Conservation (phyloP, 2,329 filamentous ascomycete species). For the Fusarium foetens region DNA sequence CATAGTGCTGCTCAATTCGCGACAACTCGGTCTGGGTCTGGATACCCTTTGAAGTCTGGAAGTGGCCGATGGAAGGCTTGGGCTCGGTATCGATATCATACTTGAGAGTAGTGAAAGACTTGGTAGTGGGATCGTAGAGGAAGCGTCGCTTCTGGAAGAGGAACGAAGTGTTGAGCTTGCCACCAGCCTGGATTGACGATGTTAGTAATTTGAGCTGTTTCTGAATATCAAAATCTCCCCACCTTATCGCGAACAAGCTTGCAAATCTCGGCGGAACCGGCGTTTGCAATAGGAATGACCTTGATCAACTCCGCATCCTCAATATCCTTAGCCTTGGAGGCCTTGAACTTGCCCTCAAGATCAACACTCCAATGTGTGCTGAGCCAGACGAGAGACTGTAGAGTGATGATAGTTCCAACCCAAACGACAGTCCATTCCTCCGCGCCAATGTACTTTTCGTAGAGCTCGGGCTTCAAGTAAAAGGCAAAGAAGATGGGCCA, state of each 20-base stretch:
- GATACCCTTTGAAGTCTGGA: constrained; percentile 84
- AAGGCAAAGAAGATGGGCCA: constrained; percentile 93
- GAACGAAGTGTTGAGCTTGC: constrained; percentile 84
- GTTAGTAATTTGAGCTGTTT: constrained; percentile 24
- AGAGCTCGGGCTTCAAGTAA: constrained; percentile 84
- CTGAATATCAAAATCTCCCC: constrained; percentile 27
- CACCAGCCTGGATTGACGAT: constrained; percentile 64
- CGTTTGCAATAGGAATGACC: constrained; percentile 88
- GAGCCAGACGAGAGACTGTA: constrained; percentile 91
- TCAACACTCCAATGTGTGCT: constrained; percentile 98
- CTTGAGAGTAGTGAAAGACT: constrained; percentile 81
- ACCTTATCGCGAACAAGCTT: constrained; percentile 79
- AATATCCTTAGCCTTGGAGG: constrained; percentile 74
- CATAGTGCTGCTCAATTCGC: constrained; percentile 90
- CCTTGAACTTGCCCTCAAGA: constrained; percentile 82
- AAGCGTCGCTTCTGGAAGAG: constrained; percentile 98
- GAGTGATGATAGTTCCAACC: constrained; percentile 85
- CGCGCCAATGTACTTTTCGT: constrained; percentile 91
- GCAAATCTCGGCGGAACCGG: constrained; percentile 90
- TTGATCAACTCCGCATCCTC: constrained; percentile 87
- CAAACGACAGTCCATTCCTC: constrained; percentile 99
- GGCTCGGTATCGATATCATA: constrained; percentile 89
- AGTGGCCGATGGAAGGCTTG: constrained; percentile 79
- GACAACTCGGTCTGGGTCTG: constrained; percentile 78
- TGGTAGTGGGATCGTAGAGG: constrained; percentile 77